These are phyloP conservation scores for Clitoria ternatea DNA, from an alignment of 306 rosid species.

Conservation along the genomic window DNA sequence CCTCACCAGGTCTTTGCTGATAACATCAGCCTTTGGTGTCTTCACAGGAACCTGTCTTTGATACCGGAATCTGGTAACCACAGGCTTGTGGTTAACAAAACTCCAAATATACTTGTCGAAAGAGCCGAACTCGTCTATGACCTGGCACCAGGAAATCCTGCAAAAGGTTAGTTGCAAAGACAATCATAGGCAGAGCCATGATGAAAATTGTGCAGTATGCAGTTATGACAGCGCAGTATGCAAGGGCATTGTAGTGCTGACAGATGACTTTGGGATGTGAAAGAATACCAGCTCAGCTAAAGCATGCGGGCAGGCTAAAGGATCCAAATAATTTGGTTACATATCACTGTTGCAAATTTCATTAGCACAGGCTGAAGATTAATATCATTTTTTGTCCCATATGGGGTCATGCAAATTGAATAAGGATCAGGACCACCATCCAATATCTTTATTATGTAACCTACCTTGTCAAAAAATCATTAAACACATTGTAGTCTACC, in stretches of 20 bases:
- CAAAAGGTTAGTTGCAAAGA: constrained; percentile 48
- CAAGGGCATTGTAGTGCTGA: constrained; percentile 11
- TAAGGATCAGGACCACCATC: constrained; percentile 43
- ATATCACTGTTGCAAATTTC: constrained; percentile 25
- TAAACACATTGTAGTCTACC: no score
- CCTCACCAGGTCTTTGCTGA: constrained; percentile 75
- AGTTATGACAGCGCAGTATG: constrained; percentile 28
- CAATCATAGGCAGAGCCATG: constrained; percentile 24
- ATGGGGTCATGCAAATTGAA: constrained; percentile 37
- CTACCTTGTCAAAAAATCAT: constrained; percentile 46
- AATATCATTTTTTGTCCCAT: constrained; percentile 33
- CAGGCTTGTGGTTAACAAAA: constrained; percentile 76
- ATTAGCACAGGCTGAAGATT: constrained; percentile 23
- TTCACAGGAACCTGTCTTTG: constrained; percentile 76
- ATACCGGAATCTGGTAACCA: constrained; percentile 65
- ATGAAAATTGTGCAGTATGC: constrained; percentile 11
- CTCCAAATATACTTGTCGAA: constrained; percentile 78
- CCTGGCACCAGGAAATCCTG: constrained; percentile 70
- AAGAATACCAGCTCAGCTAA: constrained; percentile 37
- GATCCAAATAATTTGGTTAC: constrained; percentile 41
- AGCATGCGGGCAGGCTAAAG: constrained; percentile 45
- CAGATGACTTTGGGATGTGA: constrained; percentile 17
- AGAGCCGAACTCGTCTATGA: constrained; percentile 68
- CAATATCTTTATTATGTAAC: constrained; percentile 46
- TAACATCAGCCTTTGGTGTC: constrained; percentile 78